Base-by-base conservation (phyloP, 1,284 basidiomycete species). In the Moesziomyces parantarcticus region DNA sequence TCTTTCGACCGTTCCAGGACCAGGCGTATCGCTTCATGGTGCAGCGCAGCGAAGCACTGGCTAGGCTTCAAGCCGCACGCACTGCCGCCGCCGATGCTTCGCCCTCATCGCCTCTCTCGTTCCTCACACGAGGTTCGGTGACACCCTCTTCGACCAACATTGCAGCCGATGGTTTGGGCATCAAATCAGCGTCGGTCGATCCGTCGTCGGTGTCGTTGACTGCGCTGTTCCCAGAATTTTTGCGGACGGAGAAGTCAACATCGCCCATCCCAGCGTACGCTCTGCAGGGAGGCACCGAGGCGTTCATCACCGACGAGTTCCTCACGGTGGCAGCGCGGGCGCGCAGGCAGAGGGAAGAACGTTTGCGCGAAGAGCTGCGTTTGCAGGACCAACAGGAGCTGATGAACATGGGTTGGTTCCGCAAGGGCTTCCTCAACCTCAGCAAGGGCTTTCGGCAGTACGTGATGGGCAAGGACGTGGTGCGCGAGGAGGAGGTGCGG, bases 1-100 rank as follows among this genome's bases (percentile, higher is more conserved):
- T 75, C 34, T 75, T 75, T 41, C 23, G 60, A 13, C 72, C 72
- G 26, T 75, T 75, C 22, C 67, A 70, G 42, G 72, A 75, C 29
- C 72, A 75, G 45, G 72, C 72, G 18, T 69, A 64, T 42, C 65
- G 71, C n/a, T 68, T 73, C 40, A 73, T 73, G 64, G 58, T 65
- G 26, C 70, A 68, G 46, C 53, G 65, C 1, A 68, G 64, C 42
- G 70, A 73, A 22, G 61, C 59, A 4, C 23, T 67, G 5, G 52
- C 58, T 5, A 46, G 52, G 21, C n/a, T 62, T 46, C 60, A 71
- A n/a, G 58, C 62, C 1, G 53, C 34, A 5, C 58, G 58, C 3
- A 57, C 52, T 32, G 63, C 63, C 23, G 53, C 49, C 6, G 47
- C 61, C 4, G 6, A 46, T 16, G 29, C 56, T n/a, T 36, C 62